Conservation (phyloP, 257 asterid species). For the Solanum medicagineum region DNA sequence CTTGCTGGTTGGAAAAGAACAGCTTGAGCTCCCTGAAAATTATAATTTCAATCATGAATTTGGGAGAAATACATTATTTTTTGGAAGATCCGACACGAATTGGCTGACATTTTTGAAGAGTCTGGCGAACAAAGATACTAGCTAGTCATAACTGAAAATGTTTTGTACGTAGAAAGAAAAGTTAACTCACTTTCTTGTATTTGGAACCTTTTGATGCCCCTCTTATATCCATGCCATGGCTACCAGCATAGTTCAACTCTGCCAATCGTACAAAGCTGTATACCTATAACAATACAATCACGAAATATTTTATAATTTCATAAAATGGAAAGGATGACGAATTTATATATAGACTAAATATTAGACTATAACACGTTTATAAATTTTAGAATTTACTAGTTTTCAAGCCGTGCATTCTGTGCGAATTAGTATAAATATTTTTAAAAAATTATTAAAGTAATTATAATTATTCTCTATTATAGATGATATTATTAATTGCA, state of each 20-base stretch:
- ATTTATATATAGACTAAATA: too few relatives aligned
- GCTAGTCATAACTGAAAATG: background rate
- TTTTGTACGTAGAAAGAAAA: background rate
- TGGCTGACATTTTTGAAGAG: background rate
- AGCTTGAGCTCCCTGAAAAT: constrained; percentile 38
- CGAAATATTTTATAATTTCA: background rate
- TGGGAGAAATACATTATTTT: background rate
- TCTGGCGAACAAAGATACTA: background rate
- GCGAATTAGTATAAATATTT: too few relatives aligned
- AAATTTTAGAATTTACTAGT: background rate
- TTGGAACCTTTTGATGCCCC: constrained; percentile 88
- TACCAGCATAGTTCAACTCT: constrained; percentile 96
- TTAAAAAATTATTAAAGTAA: too few relatives aligned
- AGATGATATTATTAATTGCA: too few relatives aligned
- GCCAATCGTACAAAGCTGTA: constrained; percentile 74
- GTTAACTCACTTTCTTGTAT: constrained; percentile 41
- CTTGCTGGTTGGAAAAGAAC: constrained; percentile 76
- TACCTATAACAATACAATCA: constrained; percentile 25
- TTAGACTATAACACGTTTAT: too few relatives aligned
- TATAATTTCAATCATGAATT: background rate
- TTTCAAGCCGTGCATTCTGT: too few relatives aligned
- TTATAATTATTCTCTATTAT: too few relatives aligned
- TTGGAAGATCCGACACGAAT: background rate
- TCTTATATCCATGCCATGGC: constrained; percentile 99
- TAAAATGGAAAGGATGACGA: background rate